These are phyloP conservation scores for Erodium moschatum DNA, from an alignment of 441 rosid species.

Conservation along the genomic window DNA sequence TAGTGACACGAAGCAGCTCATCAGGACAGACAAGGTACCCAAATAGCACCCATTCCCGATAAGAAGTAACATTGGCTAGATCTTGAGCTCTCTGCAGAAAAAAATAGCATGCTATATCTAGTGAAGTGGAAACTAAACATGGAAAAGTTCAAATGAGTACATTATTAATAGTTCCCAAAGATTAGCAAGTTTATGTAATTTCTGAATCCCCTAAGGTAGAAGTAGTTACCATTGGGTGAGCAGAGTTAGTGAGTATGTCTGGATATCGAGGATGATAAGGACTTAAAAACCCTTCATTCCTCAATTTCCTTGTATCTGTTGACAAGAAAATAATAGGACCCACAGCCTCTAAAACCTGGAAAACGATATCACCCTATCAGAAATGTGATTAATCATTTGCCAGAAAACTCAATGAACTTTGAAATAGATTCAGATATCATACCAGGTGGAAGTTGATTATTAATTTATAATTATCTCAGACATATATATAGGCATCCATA, in stretches of 20 bases:
- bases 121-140: constrained; percentile 10
- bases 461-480: constrained; percentile 12
- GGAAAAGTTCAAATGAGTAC: not conserved
- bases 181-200: constrained; percentile 7
- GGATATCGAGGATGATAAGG: constrained; percentile 99
- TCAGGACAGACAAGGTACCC: constrained; percentile 99
- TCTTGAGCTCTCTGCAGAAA: constrained; percentile 89
- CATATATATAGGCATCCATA: constrained; percentile 6
- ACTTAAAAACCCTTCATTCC: constrained; percentile 96
- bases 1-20: constrained; percentile 97
- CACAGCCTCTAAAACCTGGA: constrained; percentile 96
- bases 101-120: constrained; percentile 18
- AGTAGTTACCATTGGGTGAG: constrained; percentile 83
- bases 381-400: not conserved
- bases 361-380: constrained; percentile 20
- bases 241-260: constrained; percentile 96
- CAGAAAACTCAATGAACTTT: constrained; percentile 7
- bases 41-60: constrained; percentile 95
- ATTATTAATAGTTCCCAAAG: not conserved
- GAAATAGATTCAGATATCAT: constrained; percentile 10
- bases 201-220: constrained; percentile 15
- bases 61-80: constrained; percentile 96
- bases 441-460: constrained; percentile 9
- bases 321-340: constrained; percentile 95
- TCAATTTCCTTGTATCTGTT: constrained; percentile 92